Percentiles rank a stretch among this genome's conserved stretches.
Conservation (phyloP, 805 yeast species). For the Kockiozyma suomiensis region DNA sequence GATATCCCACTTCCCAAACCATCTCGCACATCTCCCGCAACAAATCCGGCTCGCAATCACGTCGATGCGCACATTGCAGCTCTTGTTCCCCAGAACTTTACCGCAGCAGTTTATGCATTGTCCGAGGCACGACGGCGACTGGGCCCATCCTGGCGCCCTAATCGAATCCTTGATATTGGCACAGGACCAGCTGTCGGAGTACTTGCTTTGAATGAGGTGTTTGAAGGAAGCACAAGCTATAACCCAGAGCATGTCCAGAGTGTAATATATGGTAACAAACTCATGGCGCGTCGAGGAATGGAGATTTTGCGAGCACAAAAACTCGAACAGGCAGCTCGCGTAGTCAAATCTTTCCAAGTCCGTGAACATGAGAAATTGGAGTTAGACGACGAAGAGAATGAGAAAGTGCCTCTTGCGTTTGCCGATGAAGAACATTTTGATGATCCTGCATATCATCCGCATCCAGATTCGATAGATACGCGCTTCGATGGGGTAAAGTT, state of each 20-base stretch:
- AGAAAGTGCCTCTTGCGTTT: not conserved
- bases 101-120: slow-evolving; percentile 65
- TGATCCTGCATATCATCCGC: not conserved
- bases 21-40: slow-evolving; percentile 2
- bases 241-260: slow-evolving; percentile 67
- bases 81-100: slow-evolving; percentile 78
- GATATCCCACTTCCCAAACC: not conserved
- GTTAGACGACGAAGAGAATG: not conserved
- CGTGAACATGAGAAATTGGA: not conserved
- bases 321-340: not conserved
- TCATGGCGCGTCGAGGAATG: slow-evolving; percentile 82
- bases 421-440: slow-evolving; percentile 16
- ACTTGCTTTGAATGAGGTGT: slow-evolving; percentile 79
- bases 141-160: slow-evolving; percentile 61
- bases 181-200: slow-evolving; percentile 93
- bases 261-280: slow-evolving; percentile 66
- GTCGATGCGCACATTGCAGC: slow-evolving; percentile 83
- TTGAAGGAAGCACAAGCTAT: slow-evolving; percentile 59
- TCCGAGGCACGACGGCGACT: slow-evolving; percentile 63
- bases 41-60: slow-evolving; percentile 14
- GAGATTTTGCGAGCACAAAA: slow-evolving; percentile 5
- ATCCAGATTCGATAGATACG: not conserved
- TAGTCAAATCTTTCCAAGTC: not conserved
- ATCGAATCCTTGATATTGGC: slow-evolving; percentile 73
- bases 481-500: slow-evolving; percentile 22